Evolutionary conservation across 371 early-diverging fungal genomes (phyloP).

Genomic region (Syncephalis fuscata): DNA sequence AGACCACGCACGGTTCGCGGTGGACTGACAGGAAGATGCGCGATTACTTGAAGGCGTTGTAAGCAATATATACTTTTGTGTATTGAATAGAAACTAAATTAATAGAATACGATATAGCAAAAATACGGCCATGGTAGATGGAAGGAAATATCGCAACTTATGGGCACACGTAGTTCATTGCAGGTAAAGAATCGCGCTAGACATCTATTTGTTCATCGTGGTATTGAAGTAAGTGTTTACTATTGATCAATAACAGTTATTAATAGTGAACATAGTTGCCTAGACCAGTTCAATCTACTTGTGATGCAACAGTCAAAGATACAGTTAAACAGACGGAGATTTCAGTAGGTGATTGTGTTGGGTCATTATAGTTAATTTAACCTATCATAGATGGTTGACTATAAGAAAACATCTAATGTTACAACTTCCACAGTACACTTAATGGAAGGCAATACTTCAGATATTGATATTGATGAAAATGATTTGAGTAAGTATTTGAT

Average conservation of each 20-base stretch:
- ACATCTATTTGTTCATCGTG: constrained; percentile 29
- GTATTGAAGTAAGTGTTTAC: constrained; percentile 11
- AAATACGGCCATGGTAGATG: constrained; percentile 44
- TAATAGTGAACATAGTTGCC: too few species aligned
- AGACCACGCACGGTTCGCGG: background rate
- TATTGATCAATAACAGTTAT: background rate
- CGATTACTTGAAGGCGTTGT: background rate
- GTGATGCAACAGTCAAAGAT: too few species aligned
- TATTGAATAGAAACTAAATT: background rate
- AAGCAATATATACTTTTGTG: background rate
- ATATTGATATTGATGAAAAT: background rate
- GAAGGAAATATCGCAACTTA: constrained; percentile 30
- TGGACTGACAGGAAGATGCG: background rate
- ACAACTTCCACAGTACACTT: too few species aligned
- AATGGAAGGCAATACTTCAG: background rate
- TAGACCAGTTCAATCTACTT: too few species aligned
- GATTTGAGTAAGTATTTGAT: background rate
- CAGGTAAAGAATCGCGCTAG: constrained; percentile 56
- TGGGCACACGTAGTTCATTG: constrained; percentile 34
- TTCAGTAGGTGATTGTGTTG: too few species aligned
- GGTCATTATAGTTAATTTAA: too few species aligned
- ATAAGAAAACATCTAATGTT: too few species aligned
- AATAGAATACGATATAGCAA: constrained; percentile 11
- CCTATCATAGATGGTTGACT: too few species aligned
- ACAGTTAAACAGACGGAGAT: too few species aligned